phyloP scores from a whole-genome alignment of 805 yeast genomes.

The Saccharomycopsis javanensis region DNA sequence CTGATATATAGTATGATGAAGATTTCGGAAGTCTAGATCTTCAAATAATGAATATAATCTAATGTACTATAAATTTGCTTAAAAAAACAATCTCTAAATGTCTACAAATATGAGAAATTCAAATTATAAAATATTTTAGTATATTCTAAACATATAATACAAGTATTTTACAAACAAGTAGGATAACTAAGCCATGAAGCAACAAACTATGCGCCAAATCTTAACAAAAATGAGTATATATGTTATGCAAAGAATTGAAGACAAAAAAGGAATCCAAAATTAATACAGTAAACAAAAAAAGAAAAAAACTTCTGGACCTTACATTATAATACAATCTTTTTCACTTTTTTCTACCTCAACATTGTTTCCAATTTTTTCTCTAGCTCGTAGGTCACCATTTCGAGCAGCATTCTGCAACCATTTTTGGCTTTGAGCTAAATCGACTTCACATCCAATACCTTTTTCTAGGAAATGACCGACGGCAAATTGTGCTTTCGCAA shows the following conservation, averaged over 20 bases:
- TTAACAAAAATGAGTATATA: no score
- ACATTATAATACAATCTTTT: constrained; percentile 26
- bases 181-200: no score
- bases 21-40: no score
- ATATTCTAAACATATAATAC: background rate
- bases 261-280: background rate
- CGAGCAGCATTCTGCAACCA: constrained; percentile 76
- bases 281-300: background rate
- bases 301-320: constrained; percentile 7
- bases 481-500: constrained; percentile 77
- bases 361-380: constrained; percentile 26
- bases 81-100: no score
- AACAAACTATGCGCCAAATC: background rate
- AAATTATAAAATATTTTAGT: no score
- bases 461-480: constrained; percentile 75
- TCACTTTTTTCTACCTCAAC: constrained; percentile 21
- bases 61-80: no score
- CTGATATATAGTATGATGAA: no score
- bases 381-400: constrained; percentile 44
- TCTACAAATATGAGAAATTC: no score
- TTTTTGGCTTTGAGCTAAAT: constrained; percentile 45
- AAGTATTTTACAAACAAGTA: background rate
- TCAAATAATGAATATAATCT: no score
- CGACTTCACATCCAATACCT: constrained; percentile 74
- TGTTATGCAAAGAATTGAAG: no score